These are phyloP conservation scores for Colletotrichum sojae DNA, from an alignment of 2,329 filamentous ascomycete species.

Conservation along the genomic window DNA sequence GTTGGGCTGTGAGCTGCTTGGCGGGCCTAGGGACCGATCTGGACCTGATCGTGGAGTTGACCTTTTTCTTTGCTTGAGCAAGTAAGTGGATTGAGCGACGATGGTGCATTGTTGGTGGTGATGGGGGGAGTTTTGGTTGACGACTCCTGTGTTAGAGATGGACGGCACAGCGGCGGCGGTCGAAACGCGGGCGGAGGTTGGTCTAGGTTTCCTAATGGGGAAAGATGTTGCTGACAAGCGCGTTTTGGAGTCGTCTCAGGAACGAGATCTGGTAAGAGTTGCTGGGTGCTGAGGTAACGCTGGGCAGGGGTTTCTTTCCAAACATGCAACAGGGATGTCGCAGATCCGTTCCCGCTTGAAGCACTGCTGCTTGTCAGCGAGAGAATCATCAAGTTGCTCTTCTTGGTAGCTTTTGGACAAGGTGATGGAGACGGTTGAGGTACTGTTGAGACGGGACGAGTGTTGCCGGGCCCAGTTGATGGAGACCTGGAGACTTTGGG, in stretches of 20 bases:
- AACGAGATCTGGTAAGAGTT: neutral
- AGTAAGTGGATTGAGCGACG: no score
- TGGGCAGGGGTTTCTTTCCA: neutral
- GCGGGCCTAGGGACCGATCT: constrained; percentile 12
- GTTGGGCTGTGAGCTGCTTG: constrained; percentile 3
- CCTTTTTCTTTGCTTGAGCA: no score
- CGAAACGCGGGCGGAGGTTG: neutral
- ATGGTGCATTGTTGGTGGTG: no score
- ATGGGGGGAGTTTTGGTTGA: no score
- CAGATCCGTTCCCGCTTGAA: neutral
- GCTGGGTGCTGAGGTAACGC: constrained; percentile 37
- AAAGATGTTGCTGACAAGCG: constrained; percentile 2
- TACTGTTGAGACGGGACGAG: constrained; percentile 15
- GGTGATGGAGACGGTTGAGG: constrained; percentile 15
- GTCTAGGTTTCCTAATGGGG: constrained; percentile 6
- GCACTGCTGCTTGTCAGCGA: neutral
- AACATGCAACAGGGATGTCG: constrained; percentile 3
- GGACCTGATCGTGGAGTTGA: no score
- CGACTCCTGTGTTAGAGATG: constrained; percentile 28
- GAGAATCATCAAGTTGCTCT: constrained; percentile 2
- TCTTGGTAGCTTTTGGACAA: constrained; percentile 16
- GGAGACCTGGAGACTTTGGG: neutral
- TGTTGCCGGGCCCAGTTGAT: constrained; percentile 7
- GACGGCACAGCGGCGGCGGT: constrained; percentile 14
- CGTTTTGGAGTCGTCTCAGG: constrained; percentile 41